A percentile compares a stretch with the other conserved stretches of the same genome.
phyloP scores from a whole-genome alignment of 2,329 filamentous ascomycete genomes.

The Colletotrichum paranaense region DNA sequence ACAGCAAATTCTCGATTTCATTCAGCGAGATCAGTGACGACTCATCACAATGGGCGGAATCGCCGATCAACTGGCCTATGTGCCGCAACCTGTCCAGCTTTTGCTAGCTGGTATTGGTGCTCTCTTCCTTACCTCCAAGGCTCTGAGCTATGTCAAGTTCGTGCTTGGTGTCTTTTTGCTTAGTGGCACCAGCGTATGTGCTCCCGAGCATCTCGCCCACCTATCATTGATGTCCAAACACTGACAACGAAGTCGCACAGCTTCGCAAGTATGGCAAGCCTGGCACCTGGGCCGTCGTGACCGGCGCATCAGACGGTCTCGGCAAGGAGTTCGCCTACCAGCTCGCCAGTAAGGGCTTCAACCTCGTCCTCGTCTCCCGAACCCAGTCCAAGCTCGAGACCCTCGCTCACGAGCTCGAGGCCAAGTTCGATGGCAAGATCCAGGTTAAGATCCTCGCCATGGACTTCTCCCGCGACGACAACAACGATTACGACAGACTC shows the following conservation, averaged over 20 bases:
- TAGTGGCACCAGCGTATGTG: slow-evolving; percentile 68
- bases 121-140: slow-evolving; percentile 66
- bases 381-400: slow-evolving; percentile 90
- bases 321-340: slow-evolving; percentile 96
- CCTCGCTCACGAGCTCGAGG: slow-evolving; percentile 79
- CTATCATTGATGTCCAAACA: not conserved
- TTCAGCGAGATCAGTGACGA: not conserved
- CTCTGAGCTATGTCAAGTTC: slow-evolving; percentile 69
- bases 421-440: slow-evolving; percentile 73
- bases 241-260: slow-evolving; percentile 57
- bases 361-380: slow-evolving; percentile 92
- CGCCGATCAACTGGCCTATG: slow-evolving; percentile 45
- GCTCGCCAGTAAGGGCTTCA: slow-evolving; percentile 92
- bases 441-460: slow-evolving; percentile 86
- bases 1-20: not conserved
- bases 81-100: slow-evolving; percentile 59
- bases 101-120: slow-evolving; percentile 67
- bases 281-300: slow-evolving; percentile 94
- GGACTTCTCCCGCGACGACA: slow-evolving; percentile 87
- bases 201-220: not conserved
- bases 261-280: slow-evolving; percentile 90
- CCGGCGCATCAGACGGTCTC: slow-evolving; percentile 94
- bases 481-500: slow-evolving; percentile 83
- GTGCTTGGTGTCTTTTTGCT: slow-evolving; percentile 77
- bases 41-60: slow-evolving; percentile 36